A percentile compares a stretch with the other conserved stretches of the same genome.
These are phyloP conservation scores for Astrephomene gubernaculifera DNA, from an alignment of 139 green algal species.

Conservation along the genomic window DNA sequence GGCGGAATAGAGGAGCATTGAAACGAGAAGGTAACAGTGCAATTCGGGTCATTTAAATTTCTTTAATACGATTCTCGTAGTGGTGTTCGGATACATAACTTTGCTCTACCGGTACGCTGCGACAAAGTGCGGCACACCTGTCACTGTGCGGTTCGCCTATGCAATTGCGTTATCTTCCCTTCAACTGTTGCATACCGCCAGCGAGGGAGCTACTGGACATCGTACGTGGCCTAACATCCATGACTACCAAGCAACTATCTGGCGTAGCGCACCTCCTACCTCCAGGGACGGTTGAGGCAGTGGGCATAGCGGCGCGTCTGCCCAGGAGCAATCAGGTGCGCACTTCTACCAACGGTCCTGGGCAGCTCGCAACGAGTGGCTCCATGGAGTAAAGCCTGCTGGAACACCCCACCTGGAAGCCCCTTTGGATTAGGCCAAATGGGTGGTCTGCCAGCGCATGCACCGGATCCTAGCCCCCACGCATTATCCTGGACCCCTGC, in stretches of 20 bases:
- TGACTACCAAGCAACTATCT: constrained; percentile 58
- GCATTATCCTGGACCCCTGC: neutral
- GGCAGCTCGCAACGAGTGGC: neutral
- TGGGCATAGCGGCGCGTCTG: constrained; percentile 52
- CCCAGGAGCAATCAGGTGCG: constrained; percentile 61
- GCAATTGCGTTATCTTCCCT: neutral
- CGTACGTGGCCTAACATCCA: constrained; percentile 53
- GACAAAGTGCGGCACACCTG: neutral
- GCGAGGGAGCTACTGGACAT: constrained; percentile 21
- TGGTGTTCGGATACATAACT: neutral
- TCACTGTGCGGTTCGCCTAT: neutral
- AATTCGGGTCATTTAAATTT: neutral
- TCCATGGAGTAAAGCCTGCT: neutral
- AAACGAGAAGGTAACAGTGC: constrained; percentile 25
- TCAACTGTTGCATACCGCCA: neutral
- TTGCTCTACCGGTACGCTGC: neutral
- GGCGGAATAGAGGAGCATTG: neutral
- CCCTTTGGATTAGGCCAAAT: neutral
- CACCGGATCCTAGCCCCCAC: neutral
- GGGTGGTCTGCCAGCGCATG: neutral
- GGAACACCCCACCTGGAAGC: neutral
- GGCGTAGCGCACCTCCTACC: constrained; percentile 56
- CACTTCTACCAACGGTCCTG: too few relatives aligned
- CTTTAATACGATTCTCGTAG: neutral
- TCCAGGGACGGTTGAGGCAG: constrained; percentile 44